Evolutionary conservation across 495 filamentous ascomycete species (phyloP), one percentile per base, ranked within the genome.

Genomic region (Hyaloscypha hepaticicola): DNA sequence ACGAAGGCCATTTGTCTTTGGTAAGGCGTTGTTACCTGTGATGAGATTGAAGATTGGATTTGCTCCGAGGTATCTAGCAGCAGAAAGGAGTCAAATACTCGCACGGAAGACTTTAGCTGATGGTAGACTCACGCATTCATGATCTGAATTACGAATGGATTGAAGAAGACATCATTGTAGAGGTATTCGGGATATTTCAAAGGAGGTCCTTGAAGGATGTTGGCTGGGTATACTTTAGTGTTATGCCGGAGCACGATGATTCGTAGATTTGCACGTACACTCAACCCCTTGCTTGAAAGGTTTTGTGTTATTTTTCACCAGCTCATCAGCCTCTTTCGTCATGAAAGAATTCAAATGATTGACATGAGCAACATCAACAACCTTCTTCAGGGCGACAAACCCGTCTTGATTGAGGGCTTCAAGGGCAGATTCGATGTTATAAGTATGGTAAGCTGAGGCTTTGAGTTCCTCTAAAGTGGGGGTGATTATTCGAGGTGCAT

Each of bases 131-230:
- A 71, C 65, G 70, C 72, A 58, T 74, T 73, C 49, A 72, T 68
- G 3, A 72, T 60, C 38, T 76, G 64, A 50, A 74, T 68, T 11
- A 74, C 66, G 60, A 74, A 72, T 19, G 73, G 71, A 65, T 78
- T 78, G 45, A 75, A 73, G 71, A 74, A 78, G 0, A 78, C 60
- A 64, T 78, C 74, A 48, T 73, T 65, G 61, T 72, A 65, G 14
- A 75, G 66, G 52, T 64, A 72, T 3, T 73, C 67, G n/a, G 72
- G 61, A 28, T 72, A 33, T 57, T 60, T 66, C 8, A 74, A 45
- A 19, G 70, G 72, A 3, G 70, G 70, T 9, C 61, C 66, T 59
- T 74, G 72, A 11, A 74, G 67, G 55, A 74, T 64, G 51, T 74
- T 74, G 25, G 72, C 72, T 72, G 33, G 27, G 7, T 3, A 59